Conservation (phyloP, 2,329 filamentous ascomycete species). For the Coniella lustricola region DNA sequence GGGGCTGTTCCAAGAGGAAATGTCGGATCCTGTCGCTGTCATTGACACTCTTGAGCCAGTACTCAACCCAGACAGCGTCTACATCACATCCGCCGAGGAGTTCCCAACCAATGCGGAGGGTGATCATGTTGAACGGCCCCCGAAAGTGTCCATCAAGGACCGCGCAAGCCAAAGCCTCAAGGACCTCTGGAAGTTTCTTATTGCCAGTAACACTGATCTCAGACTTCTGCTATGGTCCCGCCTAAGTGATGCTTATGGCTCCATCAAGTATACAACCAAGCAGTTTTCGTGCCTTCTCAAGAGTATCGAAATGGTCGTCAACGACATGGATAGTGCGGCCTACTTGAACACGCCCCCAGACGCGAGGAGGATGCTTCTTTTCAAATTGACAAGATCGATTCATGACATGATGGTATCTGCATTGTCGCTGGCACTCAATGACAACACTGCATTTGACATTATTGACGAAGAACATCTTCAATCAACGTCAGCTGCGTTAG, state of each 20-base stretch:
- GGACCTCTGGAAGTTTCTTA: constrained; percentile 80
- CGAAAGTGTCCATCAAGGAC: constrained; percentile 38
- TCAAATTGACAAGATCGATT: constrained; percentile 71
- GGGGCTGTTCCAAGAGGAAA: constrained; percentile 77
- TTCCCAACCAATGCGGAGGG: constrained; percentile 14
- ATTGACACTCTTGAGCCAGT: constrained; percentile 93
- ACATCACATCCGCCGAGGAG: constrained; percentile 24
- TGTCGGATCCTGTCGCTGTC: constrained; percentile 71
- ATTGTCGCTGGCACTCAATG: constrained; percentile 61
- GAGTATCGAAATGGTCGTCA: constrained; percentile 75
- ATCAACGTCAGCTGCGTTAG: constrained; percentile 64
- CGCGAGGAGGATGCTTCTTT: constrained; percentile 61
- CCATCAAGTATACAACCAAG: constrained; percentile 80
- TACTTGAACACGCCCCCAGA: constrained; percentile 52
- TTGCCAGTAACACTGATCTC: constrained; percentile 73
- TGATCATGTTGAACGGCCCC: constrained; percentile 12
- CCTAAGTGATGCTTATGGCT: constrained; percentile 80
- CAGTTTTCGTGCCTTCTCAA: constrained; percentile 81
- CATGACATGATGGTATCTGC: constrained; percentile 70
- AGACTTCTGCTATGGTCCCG: constrained; percentile 85
- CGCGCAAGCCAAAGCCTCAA: constrained; percentile 52
- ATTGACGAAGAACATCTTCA: constrained; percentile 73
- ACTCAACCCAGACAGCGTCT: constrained; percentile 62
- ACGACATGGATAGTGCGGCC: constrained; percentile 55
- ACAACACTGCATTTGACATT: constrained; percentile 69